phyloP scores from a whole-genome alignment of 2,329 filamentous ascomycete genomes.

The Colletotrichum somersetense region DNA sequence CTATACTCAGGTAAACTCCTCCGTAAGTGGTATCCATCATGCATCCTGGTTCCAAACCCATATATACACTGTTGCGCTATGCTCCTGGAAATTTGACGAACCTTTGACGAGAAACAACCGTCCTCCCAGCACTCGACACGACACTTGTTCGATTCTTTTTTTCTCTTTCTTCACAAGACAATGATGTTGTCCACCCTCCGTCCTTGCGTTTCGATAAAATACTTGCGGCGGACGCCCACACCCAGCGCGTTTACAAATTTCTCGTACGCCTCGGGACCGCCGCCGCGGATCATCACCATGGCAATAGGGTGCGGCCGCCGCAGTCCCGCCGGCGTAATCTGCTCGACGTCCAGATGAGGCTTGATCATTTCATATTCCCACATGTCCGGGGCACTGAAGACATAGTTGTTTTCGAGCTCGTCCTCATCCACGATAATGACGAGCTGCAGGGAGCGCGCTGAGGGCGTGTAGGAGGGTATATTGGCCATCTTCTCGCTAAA shows the following conservation, averaged over 20 bases:
- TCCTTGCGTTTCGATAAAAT: conserved; percentile 85
- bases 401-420: conserved; percentile 48
- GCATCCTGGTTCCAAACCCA: conserved; percentile 32
- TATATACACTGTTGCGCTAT: conserved; percentile 39
- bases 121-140: neutral
- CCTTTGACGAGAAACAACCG: neutral
- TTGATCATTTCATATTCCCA: conserved; percentile 54
- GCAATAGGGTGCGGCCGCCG: conserved; percentile 79
- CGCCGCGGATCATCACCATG: conserved; percentile 86
- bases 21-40: conserved; percentile 40
- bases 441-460: conserved; percentile 75
- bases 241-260: conserved; percentile 73
- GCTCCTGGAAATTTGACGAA: conserved; percentile 23
- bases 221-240: conserved; percentile 82
- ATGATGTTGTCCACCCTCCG: conserved; percentile 83
- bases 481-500: conserved; percentile 87
- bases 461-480: conserved; percentile 82
- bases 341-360: conserved; percentile 81
- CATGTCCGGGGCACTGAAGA: conserved; percentile 42
- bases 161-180: conserved; percentile 56
- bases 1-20: conserved; percentile 16
- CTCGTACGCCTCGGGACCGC: conserved; percentile 68
- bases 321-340: conserved; percentile 78
- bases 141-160: no score
- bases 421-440: conserved; percentile 77